Percentiles rank a stretch among this genome's conserved stretches.
These are phyloP conservation scores for Helianthus annuus DNA, from an alignment of 129 eudicot species.

Conservation along the genomic window DNA sequence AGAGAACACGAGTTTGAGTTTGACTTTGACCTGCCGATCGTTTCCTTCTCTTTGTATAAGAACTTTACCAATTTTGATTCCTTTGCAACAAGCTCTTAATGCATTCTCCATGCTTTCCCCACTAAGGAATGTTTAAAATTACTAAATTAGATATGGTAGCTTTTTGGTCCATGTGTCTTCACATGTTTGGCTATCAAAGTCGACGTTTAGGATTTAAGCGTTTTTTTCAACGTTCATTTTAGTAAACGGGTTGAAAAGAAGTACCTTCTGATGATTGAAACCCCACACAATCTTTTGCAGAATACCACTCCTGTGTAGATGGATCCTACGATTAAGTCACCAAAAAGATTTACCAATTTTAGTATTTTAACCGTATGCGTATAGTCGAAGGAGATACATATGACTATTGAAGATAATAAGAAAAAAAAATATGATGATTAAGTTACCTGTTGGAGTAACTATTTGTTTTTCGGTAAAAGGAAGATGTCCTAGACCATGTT, in stretches of 20 bases:
- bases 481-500: slow-evolving; percentile 94
- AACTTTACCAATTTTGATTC: slow-evolving; percentile 90
- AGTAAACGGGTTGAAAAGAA: not conserved
- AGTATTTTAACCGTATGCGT: not conserved
- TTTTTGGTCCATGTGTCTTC: not conserved
- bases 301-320: slow-evolving; percentile 84
- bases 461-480: slow-evolving; percentile 87
- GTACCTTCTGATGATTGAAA: slow-evolving; percentile 87
- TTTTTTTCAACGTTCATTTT: not conserved
- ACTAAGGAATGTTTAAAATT: slow-evolving; percentile 31
- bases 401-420: not conserved
- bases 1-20: slow-evolving; percentile 11
- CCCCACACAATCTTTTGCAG: slow-evolving; percentile 86
- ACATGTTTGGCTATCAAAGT: not conserved
- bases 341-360: not conserved
- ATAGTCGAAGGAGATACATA: not conserved
- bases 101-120: slow-evolving; percentile 99
- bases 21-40: slow-evolving; percentile 66
- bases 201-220: not conserved
- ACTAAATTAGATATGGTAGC: not conserved
- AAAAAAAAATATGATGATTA: not conserved
- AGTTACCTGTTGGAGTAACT: slow-evolving; percentile 82
- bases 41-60: slow-evolving; percentile 72
- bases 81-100: slow-evolving; percentile 90
- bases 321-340: slow-evolving; percentile 55